These are phyloP conservation scores for Termitomyces sp. DNA, from an alignment of 768 basidiomycete species.

Conservation along the genomic window DNA sequence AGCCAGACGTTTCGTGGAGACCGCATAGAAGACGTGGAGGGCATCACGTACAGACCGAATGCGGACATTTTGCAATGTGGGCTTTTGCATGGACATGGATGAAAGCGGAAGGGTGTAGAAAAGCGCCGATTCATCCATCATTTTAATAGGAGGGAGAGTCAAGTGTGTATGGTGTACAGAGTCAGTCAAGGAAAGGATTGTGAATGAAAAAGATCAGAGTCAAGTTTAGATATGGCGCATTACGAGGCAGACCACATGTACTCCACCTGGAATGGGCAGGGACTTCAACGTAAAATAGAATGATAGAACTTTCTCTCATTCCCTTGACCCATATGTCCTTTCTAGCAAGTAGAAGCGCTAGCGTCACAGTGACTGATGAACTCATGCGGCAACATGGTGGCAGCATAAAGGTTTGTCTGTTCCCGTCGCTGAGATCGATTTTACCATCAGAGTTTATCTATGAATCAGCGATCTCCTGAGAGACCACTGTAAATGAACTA, in stretches of 20 bases:
- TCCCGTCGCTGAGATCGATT: slow-evolving; percentile 21
- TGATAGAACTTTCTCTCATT: slow-evolving; percentile 29
- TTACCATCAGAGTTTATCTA: slow-evolving; percentile 28
- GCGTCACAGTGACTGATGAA: slow-evolving; percentile 17
- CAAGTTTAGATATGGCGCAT: slow-evolving; percentile 42
- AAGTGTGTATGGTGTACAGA: slow-evolving; percentile 16
- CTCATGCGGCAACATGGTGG: slow-evolving; percentile 29
- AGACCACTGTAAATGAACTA: slow-evolving; percentile 28
- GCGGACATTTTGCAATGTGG: slow-evolving; percentile 71
- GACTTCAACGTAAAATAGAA: slow-evolving; percentile 33
- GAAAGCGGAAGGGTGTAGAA: slow-evolving; percentile 17
- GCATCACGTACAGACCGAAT: slow-evolving; percentile 78
- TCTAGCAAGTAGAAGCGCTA: slow-evolving; percentile 22
- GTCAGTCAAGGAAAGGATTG: slow-evolving; percentile 30
- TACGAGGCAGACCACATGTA: slow-evolving; percentile 49
- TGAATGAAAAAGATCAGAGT: slow-evolving; percentile 43
- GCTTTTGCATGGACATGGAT: slow-evolving; percentile 55
- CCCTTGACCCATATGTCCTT: slow-evolving; percentile 30
- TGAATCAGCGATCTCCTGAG: slow-evolving; percentile 30
- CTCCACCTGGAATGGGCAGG: slow-evolving; percentile 29
- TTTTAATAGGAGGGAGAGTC: slow-evolving; percentile 16
- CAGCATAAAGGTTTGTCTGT: slow-evolving; percentile 26
- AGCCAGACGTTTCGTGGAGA: slow-evolving; percentile 60
- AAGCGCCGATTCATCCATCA: slow-evolving; percentile 14
- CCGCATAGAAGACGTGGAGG: slow-evolving; percentile 76